Conservation (phyloP, 1,284 basidiomycete species). For the Wallemia mellicola region DNA sequence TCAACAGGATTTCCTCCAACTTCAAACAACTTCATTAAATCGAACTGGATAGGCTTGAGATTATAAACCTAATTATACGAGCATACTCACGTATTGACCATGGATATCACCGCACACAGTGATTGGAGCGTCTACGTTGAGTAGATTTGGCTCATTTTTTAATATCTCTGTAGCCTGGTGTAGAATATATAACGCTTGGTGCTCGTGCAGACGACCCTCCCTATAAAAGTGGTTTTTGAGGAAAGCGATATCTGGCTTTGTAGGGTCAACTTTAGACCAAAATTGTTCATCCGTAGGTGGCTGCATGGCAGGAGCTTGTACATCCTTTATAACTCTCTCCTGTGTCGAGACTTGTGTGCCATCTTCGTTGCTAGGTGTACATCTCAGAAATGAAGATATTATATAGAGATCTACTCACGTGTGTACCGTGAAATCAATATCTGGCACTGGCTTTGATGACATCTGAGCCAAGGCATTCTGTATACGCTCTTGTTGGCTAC, state of each 20-base stretch:
- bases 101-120: conserved; percentile 92
- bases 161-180: conserved; percentile 44
- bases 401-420: not conserved
- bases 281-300: conserved; percentile 80
- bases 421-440: conserved; percentile 47
- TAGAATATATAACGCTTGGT: conserved; percentile 64
- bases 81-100: conserved; percentile 58
- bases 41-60: conserved; percentile 38
- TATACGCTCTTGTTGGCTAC: not conserved
- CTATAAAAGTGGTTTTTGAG: conserved; percentile 98
- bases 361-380: conserved; percentile 10
- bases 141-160: conserved; percentile 53
- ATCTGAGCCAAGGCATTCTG: conserved; percentile 5
- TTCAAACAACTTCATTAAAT: conserved; percentile 94
- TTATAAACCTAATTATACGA: conserved; percentile 1
- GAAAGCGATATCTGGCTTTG: conserved; percentile 83
- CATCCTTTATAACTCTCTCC: conserved; percentile 21
- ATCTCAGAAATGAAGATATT: not conserved
- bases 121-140: conserved; percentile 74
- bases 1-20: conserved; percentile 74
- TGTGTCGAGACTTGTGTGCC: conserved; percentile 16
- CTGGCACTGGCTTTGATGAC: conserved; percentile 23
- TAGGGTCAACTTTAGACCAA: conserved; percentile 48
- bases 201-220: conserved; percentile 68
- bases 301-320: conserved; percentile 79